Conservation (phyloP, 352 stramenopile species). For the Pythium brachiatum region DNA sequence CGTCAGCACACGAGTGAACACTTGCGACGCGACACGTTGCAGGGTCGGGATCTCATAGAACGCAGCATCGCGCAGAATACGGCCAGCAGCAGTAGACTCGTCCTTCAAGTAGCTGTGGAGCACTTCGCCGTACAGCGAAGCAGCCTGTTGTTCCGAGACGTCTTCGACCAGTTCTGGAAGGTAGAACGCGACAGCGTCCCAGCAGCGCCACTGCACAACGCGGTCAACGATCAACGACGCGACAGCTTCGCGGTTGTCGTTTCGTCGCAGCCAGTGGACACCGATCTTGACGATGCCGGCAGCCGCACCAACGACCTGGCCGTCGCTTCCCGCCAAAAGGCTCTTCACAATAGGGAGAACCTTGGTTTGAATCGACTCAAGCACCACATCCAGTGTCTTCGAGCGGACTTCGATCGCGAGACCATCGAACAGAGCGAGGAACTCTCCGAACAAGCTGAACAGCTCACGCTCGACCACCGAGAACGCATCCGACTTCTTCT, state of each 20-base stretch:
- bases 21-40: slow-evolving; percentile 34
- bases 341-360: slow-evolving; percentile 32
- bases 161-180: slow-evolving; percentile 56
- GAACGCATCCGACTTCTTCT: slow-evolving; percentile 22
- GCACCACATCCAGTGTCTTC: slow-evolving; percentile 47
- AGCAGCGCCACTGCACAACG: slow-evolving; percentile 59
- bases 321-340: slow-evolving; percentile 31
- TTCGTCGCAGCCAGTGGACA: slow-evolving; percentile 53
- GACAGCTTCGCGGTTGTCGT: slow-evolving; percentile 20
- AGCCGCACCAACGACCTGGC: slow-evolving; percentile 19
- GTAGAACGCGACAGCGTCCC: slow-evolving; percentile 70
- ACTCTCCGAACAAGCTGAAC: slow-evolving; percentile 72
- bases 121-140: slow-evolving; percentile 15
- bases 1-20: slow-evolving; percentile 26
- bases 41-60: slow-evolving; percentile 81
- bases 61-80: slow-evolving; percentile 62
- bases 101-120: slow-evolving; percentile 14
- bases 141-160: slow-evolving; percentile 17
- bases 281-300: slow-evolving; percentile 77
- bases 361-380: slow-evolving; percentile 38
- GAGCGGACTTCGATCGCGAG: slow-evolving; percentile 32
- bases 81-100: slow-evolving; percentile 18
- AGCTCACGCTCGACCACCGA: slow-evolving; percentile 55
- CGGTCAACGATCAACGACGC: slow-evolving; percentile 55
- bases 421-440: slow-evolving; percentile 69